phyloP scores from a whole-genome alignment of 805 yeast species.

The Pichia heedii region DNA sequence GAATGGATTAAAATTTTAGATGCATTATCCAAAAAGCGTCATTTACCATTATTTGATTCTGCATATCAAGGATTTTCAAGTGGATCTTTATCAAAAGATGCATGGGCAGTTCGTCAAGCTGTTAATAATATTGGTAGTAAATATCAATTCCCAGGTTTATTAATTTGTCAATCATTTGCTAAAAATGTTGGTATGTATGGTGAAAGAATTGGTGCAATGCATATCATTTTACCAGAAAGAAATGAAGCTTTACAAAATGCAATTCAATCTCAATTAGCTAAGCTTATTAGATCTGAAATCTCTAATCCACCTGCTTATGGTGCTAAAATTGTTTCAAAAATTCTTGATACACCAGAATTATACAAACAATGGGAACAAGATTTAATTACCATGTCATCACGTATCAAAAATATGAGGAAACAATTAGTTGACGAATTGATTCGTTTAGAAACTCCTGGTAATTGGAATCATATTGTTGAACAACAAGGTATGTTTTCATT shows the following conservation, averaged over 20 bases:
- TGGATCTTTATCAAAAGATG: conserved; percentile 76
- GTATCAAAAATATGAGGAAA: conserved; percentile 74
- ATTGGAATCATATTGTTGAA: conserved; percentile 81
- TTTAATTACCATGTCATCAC: conserved; percentile 75
- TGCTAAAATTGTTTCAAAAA: conserved; percentile 76
- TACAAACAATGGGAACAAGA: conserved; percentile 76
- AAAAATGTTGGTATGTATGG: conserved; percentile 97
- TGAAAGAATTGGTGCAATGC: conserved; percentile 93
- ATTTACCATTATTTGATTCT: conserved; percentile 80
- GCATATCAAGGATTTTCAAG: conserved; percentile 98
- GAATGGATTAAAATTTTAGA: conserved; percentile 72
- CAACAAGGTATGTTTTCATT: conserved; percentile 97
- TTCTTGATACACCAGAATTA: conserved; percentile 59
- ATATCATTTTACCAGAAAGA: conserved; percentile 48
- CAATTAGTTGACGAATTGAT: conserved; percentile 53
- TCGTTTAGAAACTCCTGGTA: conserved; percentile 70
- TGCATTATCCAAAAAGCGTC: conserved; percentile 50
- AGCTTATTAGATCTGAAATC: conserved; percentile 71
- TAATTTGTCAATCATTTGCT: conserved; percentile 92
- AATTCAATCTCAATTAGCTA: conserved; percentile 65
- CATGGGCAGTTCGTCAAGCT: conserved; percentile 70
- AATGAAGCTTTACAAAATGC: conserved; percentile 40
- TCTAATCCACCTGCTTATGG: conserved; percentile 96
- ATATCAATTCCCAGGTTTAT: conserved; percentile 42
- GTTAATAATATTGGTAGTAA: conserved; percentile 30